Evolutionary conservation across 305 asterid species (phyloP).

Genomic region (Ajuga reptans): DNA sequence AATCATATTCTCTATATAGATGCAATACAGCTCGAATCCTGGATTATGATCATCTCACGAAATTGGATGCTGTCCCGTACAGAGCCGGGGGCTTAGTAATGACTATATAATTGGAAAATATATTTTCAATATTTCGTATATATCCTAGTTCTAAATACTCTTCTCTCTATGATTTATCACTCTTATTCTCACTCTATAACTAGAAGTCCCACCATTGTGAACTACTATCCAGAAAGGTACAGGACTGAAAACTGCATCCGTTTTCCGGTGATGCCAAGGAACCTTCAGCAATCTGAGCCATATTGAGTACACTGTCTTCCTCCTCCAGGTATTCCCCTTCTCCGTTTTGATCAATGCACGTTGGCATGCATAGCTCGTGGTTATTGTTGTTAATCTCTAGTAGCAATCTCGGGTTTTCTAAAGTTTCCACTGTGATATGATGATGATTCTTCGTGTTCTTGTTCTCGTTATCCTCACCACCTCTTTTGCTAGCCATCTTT

Average conservation of each 20-base stretch:
- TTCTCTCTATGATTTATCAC: constrained; percentile 4
- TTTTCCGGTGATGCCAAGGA: constrained; percentile 36
- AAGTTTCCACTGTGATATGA: constrained; percentile 8
- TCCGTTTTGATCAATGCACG: constrained; percentile 17
- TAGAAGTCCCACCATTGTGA: constrained; percentile 45
- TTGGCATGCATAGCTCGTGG: constrained; percentile 25
- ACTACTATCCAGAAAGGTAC: constrained; percentile 34
- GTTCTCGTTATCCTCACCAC: constrained; percentile 20
- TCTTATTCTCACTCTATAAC: not conserved
- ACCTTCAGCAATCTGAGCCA: constrained; percentile 32
- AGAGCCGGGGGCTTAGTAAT: not conserved
- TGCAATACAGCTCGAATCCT: not conserved
- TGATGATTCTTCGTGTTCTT: constrained; percentile 15
- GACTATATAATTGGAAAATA: not conserved
- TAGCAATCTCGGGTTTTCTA: constrained; percentile 25
- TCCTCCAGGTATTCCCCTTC: constrained; percentile 35
- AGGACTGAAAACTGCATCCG: constrained; percentile 38
- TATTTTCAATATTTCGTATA: constrained; percentile 5
- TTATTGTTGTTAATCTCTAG: constrained; percentile 22
- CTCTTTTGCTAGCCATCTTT: constrained; percentile 28
- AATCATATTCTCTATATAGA: not conserved
- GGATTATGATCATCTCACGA: constrained; percentile 1
- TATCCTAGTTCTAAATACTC: not conserved
- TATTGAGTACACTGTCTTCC: constrained; percentile 27
- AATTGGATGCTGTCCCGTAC: not conserved